phyloP scores from a whole-genome alignment of 768 basidiomycete genomes.

The Dacryopinax primogenitus region DNA sequence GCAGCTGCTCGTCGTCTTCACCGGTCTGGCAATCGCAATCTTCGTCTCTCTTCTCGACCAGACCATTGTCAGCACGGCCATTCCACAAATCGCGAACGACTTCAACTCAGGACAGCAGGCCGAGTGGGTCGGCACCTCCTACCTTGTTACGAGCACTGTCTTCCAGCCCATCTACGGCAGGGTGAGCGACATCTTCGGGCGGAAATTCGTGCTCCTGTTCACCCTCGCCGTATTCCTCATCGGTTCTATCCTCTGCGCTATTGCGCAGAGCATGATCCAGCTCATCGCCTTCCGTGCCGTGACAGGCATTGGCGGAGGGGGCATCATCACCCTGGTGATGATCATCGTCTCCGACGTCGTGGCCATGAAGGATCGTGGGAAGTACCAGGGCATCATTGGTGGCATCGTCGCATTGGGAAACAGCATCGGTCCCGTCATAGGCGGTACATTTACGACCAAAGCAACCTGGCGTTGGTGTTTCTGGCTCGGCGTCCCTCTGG shows the following conservation, averaged over 20 bases:
- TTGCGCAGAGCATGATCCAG: slow-evolving; percentile 50
- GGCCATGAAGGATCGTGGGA: slow-evolving; percentile 54
- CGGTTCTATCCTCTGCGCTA: slow-evolving; percentile 53
- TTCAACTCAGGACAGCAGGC: slow-evolving; percentile 52
- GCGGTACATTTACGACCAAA: slow-evolving; percentile 50
- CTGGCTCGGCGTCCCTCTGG: slow-evolving; percentile 56
- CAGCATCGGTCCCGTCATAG: slow-evolving; percentile 53
- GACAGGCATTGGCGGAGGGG: slow-evolving; percentile 59
- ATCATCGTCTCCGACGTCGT: slow-evolving; percentile 65
- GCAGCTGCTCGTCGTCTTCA: slow-evolving; percentile 50
- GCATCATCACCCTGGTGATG: slow-evolving; percentile 54
- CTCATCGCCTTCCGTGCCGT: slow-evolving; percentile 58
- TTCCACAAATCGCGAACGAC: slow-evolving; percentile 54
- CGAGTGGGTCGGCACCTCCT: slow-evolving; percentile 63
- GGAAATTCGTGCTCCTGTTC: slow-evolving; percentile 46
- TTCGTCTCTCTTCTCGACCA: slow-evolving; percentile 54
- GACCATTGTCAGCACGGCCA: slow-evolving; percentile 58
- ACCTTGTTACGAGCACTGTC: slow-evolving; percentile 52
- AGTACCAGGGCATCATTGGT: slow-evolving; percentile 65
- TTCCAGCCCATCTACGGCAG: slow-evolving; percentile 40
- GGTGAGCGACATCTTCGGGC: slow-evolving; percentile 26
- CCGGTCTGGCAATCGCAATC: slow-evolving; percentile 47
- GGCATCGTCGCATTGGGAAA: slow-evolving; percentile 49
- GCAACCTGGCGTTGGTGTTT: slow-evolving; percentile 64
- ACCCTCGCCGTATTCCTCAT: slow-evolving; percentile 52